Evolutionary conservation across 805 yeast genomes (phyloP).

Genomic region (Yamadazyma olivae): DNA sequence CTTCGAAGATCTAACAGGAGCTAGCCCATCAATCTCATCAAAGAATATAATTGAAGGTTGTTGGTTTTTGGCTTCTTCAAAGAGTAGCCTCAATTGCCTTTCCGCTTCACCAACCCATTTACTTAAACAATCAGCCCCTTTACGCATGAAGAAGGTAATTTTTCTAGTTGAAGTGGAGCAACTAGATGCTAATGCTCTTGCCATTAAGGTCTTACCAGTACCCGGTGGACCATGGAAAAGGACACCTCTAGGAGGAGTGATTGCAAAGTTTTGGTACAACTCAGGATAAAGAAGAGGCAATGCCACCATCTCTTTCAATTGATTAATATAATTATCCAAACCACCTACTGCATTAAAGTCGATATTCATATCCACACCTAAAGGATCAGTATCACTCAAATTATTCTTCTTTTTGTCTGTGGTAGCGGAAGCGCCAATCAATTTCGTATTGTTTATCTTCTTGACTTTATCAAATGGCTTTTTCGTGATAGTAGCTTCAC

Average conservation of each 20-base stretch:
- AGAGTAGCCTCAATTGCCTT: conserved; percentile 81
- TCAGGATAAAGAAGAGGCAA: conserved; percentile 92
- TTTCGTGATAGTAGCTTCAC: conserved; percentile 38
- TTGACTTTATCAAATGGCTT: conserved; percentile 16
- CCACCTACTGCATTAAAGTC: conserved; percentile 90
- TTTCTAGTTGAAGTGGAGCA: conserved; percentile 82
- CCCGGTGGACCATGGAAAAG: conserved; percentile 99
- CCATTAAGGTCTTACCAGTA: conserved; percentile 97
- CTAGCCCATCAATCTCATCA: conserved; percentile 97
- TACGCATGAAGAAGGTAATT: conserved; percentile 95
- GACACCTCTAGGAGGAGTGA: conserved; percentile 97
- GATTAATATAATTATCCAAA: conserved; percentile 82
- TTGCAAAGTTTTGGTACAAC: conserved; percentile 80
- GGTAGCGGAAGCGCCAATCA: conserved; percentile 31
- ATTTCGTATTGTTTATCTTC: conserved; percentile 22
- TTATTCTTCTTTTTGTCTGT: conserved; percentile 52
- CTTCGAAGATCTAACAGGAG: conserved; percentile 95
- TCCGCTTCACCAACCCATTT: conserved; percentile 99
- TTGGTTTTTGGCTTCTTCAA: conserved; percentile 93
- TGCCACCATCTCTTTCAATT: conserved; percentile 95
- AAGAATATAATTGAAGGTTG: conserved; percentile 96
- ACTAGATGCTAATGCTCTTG: conserved; percentile 93
- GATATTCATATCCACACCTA: conserved; percentile 84
- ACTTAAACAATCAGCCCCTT: conserved; percentile 95
- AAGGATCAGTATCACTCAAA: conserved; percentile 87